Evolutionary conservation across 164 flowering plant genomes (phyloP).

Genomic region (Piper betle): DNA sequence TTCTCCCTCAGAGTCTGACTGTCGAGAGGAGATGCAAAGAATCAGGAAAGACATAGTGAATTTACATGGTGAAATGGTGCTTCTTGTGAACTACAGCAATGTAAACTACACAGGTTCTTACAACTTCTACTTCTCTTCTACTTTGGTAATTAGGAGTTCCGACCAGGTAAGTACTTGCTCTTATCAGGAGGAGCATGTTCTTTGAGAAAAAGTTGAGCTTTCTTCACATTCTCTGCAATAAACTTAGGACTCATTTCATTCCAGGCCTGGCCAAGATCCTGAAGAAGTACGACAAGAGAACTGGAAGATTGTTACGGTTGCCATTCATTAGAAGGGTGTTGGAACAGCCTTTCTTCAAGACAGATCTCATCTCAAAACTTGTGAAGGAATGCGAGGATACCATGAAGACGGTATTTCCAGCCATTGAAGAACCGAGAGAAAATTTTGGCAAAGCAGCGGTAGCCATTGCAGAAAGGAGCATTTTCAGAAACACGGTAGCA

Average conservation of each 20-base stretch:
- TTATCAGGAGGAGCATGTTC: too few relatives aligned
- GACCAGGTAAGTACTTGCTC: too few relatives aligned
- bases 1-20: slow-evolving; percentile 27
- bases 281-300: slow-evolving; percentile 86
- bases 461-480: slow-evolving; percentile 27
- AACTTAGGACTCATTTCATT: too few relatives aligned
- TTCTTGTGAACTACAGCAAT: slow-evolving; percentile 64
- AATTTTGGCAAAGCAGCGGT: slow-evolving; percentile 9
- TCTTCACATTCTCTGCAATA: too few relatives aligned
- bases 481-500: slow-evolving; percentile 63
- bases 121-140: neutral
- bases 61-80: slow-evolving; percentile 93
- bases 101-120: slow-evolving; percentile 69
- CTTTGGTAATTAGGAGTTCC: neutral
- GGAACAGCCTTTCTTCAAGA: slow-evolving; percentile 72
- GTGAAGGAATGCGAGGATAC: slow-evolving; percentile 65
- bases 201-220: too few relatives aligned
- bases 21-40: slow-evolving; percentile 39
- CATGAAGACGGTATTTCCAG: slow-evolving; percentile 43
- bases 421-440: neutral
- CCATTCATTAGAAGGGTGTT: slow-evolving; percentile 62
- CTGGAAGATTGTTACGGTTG: slow-evolving; percentile 50
- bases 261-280: slow-evolving; percentile 79
- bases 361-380: slow-evolving; percentile 58
- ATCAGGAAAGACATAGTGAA: slow-evolving; percentile 62